phyloP scores from a whole-genome alignment of 257 asterid species.

The Osmanthus fragrans region DNA sequence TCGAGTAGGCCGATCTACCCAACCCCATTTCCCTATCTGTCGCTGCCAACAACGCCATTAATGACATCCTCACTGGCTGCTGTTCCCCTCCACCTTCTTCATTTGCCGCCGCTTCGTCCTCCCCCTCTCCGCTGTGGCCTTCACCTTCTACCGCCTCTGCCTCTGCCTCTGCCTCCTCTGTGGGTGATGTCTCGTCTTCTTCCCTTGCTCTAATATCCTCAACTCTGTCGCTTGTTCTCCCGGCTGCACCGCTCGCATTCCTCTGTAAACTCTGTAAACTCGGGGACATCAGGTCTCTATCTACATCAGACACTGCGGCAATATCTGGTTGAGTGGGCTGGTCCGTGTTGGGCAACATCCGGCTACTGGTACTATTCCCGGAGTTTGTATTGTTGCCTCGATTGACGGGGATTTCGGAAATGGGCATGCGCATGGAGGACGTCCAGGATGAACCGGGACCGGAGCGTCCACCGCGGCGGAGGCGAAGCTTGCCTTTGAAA shows the following conservation, averaged over 20 bases:
- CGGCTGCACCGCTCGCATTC: conserved; percentile 31
- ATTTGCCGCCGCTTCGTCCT: conserved; percentile 13
- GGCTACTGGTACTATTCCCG: not conserved
- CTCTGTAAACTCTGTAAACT: conserved; percentile 36
- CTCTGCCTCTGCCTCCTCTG: not conserved
- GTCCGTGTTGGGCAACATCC: conserved; percentile 22
- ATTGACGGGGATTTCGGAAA: conserved; percentile 62
- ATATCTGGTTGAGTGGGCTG: conserved; percentile 30
- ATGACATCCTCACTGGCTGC: conserved; percentile 56
- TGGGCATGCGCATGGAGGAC: conserved; percentile 57
- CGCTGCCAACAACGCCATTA: conserved; percentile 78
- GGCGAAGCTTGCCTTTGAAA: conserved; percentile 59
- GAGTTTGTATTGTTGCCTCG: conserved; percentile 16
- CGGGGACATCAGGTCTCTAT: conserved; percentile 19
- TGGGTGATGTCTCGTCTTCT: not conserved
- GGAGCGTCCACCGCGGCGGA: conserved; percentile 33
- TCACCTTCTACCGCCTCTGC: not conserved
- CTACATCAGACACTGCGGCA: conserved; percentile 17
- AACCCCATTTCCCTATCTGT: conserved; percentile 29
- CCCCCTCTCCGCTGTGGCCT: conserved; percentile 22
- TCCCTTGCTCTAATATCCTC: conserved; percentile 30
- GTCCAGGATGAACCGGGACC: conserved; percentile 55
- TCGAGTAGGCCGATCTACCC: conserved; percentile 35
- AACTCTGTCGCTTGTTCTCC: conserved; percentile 33
- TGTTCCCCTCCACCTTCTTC: conserved; percentile 21